Conservation (phyloP, 306 rosid genomes). For the Fragaria nilgerrensis region DNA sequence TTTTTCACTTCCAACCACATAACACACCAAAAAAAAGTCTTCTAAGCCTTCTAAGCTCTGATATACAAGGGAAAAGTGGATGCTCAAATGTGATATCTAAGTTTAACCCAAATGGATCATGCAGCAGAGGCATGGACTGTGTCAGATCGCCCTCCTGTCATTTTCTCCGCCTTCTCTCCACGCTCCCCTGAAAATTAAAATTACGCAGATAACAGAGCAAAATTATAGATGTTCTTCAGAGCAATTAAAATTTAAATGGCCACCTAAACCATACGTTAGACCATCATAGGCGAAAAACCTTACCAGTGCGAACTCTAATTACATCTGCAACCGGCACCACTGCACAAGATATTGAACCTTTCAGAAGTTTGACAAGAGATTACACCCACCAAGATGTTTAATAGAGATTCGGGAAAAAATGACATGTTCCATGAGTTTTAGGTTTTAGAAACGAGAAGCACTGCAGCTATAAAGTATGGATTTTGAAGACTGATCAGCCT, state of each 20-base stretch:
- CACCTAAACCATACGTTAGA: not conserved
- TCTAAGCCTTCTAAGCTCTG: slow-evolving; percentile 2
- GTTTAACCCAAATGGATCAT: slow-evolving; percentile 15
- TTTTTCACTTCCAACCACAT: not conserved
- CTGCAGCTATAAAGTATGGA: not conserved
- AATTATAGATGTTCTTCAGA: not conserved
- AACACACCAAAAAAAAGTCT: slow-evolving; percentile 11
- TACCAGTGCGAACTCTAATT: slow-evolving; percentile 90
- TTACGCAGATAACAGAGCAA: not conserved
- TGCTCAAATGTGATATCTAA: not conserved
- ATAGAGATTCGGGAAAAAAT: not conserved
- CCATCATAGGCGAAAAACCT: slow-evolving; percentile 16
- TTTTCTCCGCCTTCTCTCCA: slow-evolving; percentile 76
- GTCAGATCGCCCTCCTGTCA: slow-evolving; percentile 68
- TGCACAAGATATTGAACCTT: slow-evolving; percentile 37
- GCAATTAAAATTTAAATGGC: not conserved
- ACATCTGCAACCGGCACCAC: slow-evolving; percentile 81
- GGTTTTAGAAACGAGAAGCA: not conserved
- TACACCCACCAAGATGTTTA: not conserved
- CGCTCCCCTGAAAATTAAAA: slow-evolving; percentile 81
- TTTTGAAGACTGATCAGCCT: not conserved
- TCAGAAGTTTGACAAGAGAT: slow-evolving; percentile 22
- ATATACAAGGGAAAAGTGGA: slow-evolving; percentile 9
- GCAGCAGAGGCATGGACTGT: slow-evolving; percentile 16
- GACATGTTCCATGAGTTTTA: not conserved